Conservation (phyloP, 768 basidiomycete species). For the Lactifluus echinatus region DNA sequence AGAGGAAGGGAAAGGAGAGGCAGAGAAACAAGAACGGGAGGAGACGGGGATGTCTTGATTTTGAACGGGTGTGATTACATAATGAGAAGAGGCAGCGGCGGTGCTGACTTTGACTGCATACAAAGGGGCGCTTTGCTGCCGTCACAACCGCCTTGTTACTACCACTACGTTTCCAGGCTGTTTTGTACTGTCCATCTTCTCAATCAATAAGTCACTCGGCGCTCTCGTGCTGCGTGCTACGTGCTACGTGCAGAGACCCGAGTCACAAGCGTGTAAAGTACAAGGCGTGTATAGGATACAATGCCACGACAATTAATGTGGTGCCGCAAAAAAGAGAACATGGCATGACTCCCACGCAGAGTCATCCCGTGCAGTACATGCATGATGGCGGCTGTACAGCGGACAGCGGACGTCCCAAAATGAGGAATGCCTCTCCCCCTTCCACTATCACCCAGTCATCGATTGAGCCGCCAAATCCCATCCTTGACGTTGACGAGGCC, state of each 20-base stretch:
- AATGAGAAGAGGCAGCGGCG: no score
- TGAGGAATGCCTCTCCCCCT: background rate
- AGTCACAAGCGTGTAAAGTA: background rate
- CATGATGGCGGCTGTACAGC: background rate
- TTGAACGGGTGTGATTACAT: slow-evolving; percentile 6
- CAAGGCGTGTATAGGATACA: background rate
- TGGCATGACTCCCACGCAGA: no score
- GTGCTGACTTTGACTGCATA: no score
- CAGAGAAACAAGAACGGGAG: background rate
- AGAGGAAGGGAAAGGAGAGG: background rate
- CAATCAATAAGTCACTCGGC: no score
- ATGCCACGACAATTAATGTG: background rate
- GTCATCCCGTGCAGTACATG: no score
- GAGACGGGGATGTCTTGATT: slow-evolving; percentile 9
- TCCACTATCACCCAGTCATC: slow-evolving; percentile 9
- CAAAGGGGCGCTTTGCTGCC: no score
- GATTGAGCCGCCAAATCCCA: slow-evolving; percentile 56
- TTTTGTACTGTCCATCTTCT: no score
- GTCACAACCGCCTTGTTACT: no score
- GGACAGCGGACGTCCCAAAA: background rate
- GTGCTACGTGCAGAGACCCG: no score
- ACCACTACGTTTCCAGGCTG: no score
- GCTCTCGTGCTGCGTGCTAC: no score
- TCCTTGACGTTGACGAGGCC: slow-evolving; percentile 63
- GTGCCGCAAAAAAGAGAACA: no score